Evolutionary conservation across 2,329 filamentous ascomycete genomes (phyloP), one percentile per base, ranked within the genome.

Genomic region (Zasmidium citrigriseum): DNA sequence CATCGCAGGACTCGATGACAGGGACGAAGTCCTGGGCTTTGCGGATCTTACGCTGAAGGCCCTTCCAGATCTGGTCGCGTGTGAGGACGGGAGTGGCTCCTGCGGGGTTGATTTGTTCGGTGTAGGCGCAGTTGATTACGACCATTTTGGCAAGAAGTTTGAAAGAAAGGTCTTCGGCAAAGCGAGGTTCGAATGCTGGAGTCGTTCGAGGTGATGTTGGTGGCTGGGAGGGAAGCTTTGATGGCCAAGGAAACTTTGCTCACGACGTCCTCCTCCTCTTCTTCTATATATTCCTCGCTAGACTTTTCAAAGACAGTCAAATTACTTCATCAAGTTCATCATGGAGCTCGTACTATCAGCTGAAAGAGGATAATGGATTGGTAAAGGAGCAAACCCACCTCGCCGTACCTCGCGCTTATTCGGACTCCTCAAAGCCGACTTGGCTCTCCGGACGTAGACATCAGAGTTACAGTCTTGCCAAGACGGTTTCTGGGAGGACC

Each of bases 21-120:
- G 76, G 72, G 0, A 81, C 76, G 60, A 80, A 82, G 55, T 78
- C 76, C 45, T 79, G 70, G 4, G 78, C 76, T 57, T 72, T 70
- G 3, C 76, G 75, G 61, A 79, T 76, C 66, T 81, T 81, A 59
- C 74, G 71, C 58, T 79, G 74, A 12, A 82, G 72, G 14, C 78
- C 78, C 4, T 70, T 67, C 76, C 77, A 81, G 59, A 80, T 61
- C 62, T 64, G 53, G 65, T 66, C 60, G 44, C 66, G 64, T 18
- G 64, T 77, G 54, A 81, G 73, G 38, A 71, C 54, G 10, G 77
- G 74, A 1, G 69, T 63, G n/a, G 68, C 67, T 57, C 59, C 62
- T 7, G 74, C 41, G 3, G 77, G 77, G 70, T 81, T 80, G 70
- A 80, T 76, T 21, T 66, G 67, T 27, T 74, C 67, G n/a, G 77